These are phyloP conservation scores for Euphrasia arctica DNA, from an alignment of 305 asterid species.

Conservation along the genomic window DNA sequence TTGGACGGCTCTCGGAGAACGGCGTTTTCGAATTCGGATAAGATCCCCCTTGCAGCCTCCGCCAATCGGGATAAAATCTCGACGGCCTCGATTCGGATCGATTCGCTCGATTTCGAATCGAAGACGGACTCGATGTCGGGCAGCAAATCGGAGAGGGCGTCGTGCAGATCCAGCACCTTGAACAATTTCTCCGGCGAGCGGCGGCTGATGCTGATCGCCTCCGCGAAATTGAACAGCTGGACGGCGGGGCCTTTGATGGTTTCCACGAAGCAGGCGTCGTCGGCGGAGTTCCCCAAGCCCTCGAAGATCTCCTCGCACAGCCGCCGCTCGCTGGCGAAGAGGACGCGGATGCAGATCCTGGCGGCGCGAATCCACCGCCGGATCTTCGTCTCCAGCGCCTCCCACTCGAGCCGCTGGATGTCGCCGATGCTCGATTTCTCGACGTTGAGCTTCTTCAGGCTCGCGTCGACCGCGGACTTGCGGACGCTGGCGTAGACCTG, in stretches of 20 bases:
- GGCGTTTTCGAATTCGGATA: slow-evolving; percentile 53
- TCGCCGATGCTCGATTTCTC: slow-evolving; percentile 56
- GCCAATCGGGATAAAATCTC: slow-evolving; percentile 52
- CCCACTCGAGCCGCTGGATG: slow-evolving; percentile 55
- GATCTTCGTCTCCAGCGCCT: slow-evolving; percentile 44
- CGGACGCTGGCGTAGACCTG: slow-evolving; percentile 58
- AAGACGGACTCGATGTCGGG: slow-evolving; percentile 46
- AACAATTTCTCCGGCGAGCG: slow-evolving; percentile 64
- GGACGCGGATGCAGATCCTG: slow-evolving; percentile 38
- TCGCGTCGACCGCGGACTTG: slow-evolving; percentile 43
- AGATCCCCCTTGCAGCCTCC: slow-evolving; percentile 51
- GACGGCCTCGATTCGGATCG: slow-evolving; percentile 44
- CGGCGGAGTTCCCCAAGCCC: slow-evolving; percentile 39
- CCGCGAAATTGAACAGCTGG: slow-evolving; percentile 59
- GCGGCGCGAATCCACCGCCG: slow-evolving; percentile 53
- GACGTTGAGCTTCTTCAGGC: slow-evolving; percentile 36
- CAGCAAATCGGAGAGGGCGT: slow-evolving; percentile 42
- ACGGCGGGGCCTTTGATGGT: slow-evolving; percentile 47
- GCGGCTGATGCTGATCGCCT: slow-evolving; percentile 48
- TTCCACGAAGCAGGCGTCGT: slow-evolving; percentile 47
- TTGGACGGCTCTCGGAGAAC: slow-evolving; percentile 53
- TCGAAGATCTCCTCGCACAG: slow-evolving; percentile 47
- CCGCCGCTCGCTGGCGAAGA: slow-evolving; percentile 52
- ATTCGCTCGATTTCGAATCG: slow-evolving; percentile 38
- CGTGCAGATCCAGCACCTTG: slow-evolving; percentile 55